Base-by-base conservation (phyloP, 495 filamentous ascomycete species). In the Aspergillus cavernicola region DNA sequence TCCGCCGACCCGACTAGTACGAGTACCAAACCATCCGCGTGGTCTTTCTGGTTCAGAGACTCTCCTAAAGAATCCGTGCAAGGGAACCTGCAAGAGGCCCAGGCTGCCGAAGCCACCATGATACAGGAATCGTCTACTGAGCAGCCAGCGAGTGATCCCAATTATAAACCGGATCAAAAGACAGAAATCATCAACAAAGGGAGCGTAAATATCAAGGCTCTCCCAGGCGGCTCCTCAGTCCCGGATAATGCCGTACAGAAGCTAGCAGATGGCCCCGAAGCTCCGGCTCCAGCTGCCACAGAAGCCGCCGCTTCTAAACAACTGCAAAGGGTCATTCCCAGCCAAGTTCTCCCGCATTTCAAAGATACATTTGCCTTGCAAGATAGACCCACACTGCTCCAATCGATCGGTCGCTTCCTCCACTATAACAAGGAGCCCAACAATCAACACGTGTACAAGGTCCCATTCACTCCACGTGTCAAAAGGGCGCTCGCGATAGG, bases 401-500 rank as follows among this genome's bases (percentile, higher is more conserved):
- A 86, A 52, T 83, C 87, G 49, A 78, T 95, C 37, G 77, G 85
- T 3, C 80, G 82, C 47, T 66, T 89, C 26, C 68, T 92, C 10
- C 78, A 85, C 29, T 79, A 81, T 39, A 79, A 72, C 11, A 81
- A 83, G 56, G 78, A 85, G 26, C 73, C 78, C 24, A 76, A 80
- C 6, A 70, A 79, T 29, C 85, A 79, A 24, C 90, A 95, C 66
- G 81, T 95, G 3, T 82, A 80, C 59, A 74, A 88, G n/a, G 66
- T 82, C n/a, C 83, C 79, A 32, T 79, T 87, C 23, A 78, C 83
- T 5, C 85, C 82, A 2, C 85, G 77, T 57, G 81, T 96, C 7
- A 91, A 83, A 65, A 88, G 82, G 56, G 92, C 92, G 19, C 71
- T 98, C 10, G 90, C 91, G 7, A 95, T 98, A 55, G 93, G 93